Evolutionary conservation across 2,329 filamentous ascomycete species (phyloP), one percentile per base, ranked within the genome.

Genomic region (Hypoxylon sp.): DNA sequence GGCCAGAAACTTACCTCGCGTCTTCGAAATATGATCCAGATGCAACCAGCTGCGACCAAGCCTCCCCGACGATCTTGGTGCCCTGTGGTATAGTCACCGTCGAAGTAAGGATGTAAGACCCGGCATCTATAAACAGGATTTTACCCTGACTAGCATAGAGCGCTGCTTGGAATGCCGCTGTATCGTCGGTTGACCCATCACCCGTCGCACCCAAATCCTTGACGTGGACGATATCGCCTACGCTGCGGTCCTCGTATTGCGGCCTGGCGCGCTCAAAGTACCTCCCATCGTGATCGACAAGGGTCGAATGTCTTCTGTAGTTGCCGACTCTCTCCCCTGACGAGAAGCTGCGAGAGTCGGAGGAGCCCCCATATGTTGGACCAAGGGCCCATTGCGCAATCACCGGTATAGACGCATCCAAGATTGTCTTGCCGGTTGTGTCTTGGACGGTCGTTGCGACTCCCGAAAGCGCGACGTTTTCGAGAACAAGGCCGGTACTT

Each of bases 1-100:
- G 26, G 26, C 26, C 26, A 26, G 26, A 26, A 3, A 26, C 26
- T 26, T 26, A 3, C 26, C 26, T 78, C 74, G 85, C 80, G 77
- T 92, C 86, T 24, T 78, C 78, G 79, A 93, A 93, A 63, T 85
- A 84, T 10, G 75, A 79, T 50, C 78, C 75, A 13, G 90, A 89
- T 17, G 85, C 84, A 82, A 92, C 88, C 78, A 93, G 87, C 66
- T 91, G 80, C 9, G 91, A 88, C 90, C 91, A 93, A 70, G 90
- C 85, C 72, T 92, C 88, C 67, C 91, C 91, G 17, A 86, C 86
- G 67, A 93, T 90, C 75, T 86, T 87, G 76, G 91, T 87, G 61
- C 89, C 85, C 73, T 86, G 86, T 0, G 87, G 87, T 8, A 90
- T 80, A 11, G 80, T 77, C 35, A 88, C 72, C 0, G 76, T 78